Base-by-base conservation (phyloP, 352 stramenopile genomes). In the Phytophthora quininea region DNA sequence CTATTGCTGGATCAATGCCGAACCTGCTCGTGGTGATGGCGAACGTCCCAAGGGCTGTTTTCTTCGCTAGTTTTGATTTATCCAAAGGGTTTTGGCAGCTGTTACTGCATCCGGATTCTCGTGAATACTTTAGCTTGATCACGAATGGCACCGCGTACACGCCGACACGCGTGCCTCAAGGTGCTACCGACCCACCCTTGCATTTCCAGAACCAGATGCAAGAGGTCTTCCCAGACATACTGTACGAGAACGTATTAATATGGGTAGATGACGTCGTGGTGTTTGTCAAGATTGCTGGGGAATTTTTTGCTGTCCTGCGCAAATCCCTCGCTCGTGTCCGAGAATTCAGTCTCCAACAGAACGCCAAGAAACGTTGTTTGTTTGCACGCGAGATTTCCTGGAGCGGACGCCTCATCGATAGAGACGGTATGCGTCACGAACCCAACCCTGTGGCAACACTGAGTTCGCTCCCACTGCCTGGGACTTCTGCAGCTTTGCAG, bases 251-350 rank as follows among this genome's bases (percentile, higher is more conserved):
- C n/a, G 40, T 32, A 10, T 24, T 69, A 43, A 48, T 68, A 11
- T 73, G 64, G 57, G 67, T 77, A 38, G 69, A 71, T 54, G 64
- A 77, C 29, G 53, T 71, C 14, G 37, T 75, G 15, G 2, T 78
- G 5, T 78, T 58, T 15, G 50, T 51, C 5, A 51, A 68, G 37
- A 58, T 46, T 24, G 15, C 33, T 15, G 49, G 58, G 3, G 46
- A 52, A 40, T 77, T 62, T 54, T 47, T 68, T 49, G 33, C 48
- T 32, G 38, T 58, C 1, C 54, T 73, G 1, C 27, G 42, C 10
- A 12, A 50, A 35, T 77, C 64, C 69, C 31, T 12, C 37, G 27
- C 31, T 74, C 1, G 14, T 74, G 2, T 12, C 31, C 10, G 43
- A 46, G 46, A 19, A 50, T 54, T 6, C 6, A 63, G 58, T 37